Evolutionary conservation across 176 grass and related monocot genomes (phyloP), one percentile per base, ranked within the genome.

Genomic region (Secale cereale): DNA sequence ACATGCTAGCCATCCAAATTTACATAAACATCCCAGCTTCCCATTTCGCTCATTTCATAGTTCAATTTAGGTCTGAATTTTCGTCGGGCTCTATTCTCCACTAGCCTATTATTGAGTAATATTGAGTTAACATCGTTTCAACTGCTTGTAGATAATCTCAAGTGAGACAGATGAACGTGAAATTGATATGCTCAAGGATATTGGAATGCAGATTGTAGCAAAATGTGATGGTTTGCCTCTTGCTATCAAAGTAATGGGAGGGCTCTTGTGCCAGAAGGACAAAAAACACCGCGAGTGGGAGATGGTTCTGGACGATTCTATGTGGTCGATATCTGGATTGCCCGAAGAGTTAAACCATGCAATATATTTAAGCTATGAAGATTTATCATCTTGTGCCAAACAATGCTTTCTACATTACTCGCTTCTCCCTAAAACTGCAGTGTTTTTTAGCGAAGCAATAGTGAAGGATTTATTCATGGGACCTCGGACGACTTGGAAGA

Each of bases 161-260:
- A 65, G 73, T 59, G 48, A 16, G 1, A 1, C 12, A 7, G 26
- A 80, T 7, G 76, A 78, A 40, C 2, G 1, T 70, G 40, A 89
- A 0, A 14, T 86, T 61, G 76, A 80, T 3, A 9, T 3, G 10
- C 45, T 91, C 0, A 78, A 57, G 20, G 86, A 69, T 70, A 79
- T 63, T 45, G 91, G 91, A 19, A 1, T 83, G 46, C 0, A n/a
- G 32, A 81, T 93, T 26, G 17, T 88, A 28, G 25, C 3, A 3
- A 93, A 72, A 50, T 93, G 91, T 74, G 88, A 25, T 35, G 78
- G 85, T 64, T 46, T 93, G 14, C 88, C 91, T 0, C 85, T 93
- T 40, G 88, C 88, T 8, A 28, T 93, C 0, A 88, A 82, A 72
- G 76, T 82, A 28, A 70, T 90, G 15, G 81, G 88, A 22, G 88